Conservation (phyloP, 1,284 basidiomycete genomes). For the Puccinia coronata region DNA sequence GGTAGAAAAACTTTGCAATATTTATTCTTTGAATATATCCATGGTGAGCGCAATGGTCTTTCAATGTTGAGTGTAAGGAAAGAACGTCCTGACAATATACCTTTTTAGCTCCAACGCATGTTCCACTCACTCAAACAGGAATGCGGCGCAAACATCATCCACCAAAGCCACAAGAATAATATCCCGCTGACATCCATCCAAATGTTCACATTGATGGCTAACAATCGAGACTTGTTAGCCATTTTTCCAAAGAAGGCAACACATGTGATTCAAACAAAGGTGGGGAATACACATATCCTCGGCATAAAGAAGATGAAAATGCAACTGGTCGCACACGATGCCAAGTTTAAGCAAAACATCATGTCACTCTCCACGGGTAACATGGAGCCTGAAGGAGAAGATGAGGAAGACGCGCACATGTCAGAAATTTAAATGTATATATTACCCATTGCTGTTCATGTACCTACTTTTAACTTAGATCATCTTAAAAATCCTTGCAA, state of each 20-base stretch:
- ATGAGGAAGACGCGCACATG: too few species aligned
- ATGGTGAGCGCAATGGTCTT: not conserved
- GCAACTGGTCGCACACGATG: too few species aligned
- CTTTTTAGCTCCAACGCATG: not conserved
- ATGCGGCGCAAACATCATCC: not conserved
- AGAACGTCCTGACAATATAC: not conserved
- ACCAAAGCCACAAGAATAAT: not conserved
- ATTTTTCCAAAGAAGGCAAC: too few species aligned
- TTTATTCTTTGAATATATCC: constrained; percentile 15
- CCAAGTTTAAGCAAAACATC: not conserved
- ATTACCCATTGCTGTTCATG: too few species aligned
- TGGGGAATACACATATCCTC: not conserved
- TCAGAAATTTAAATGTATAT: too few species aligned
- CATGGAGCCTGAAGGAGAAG: not conserved
- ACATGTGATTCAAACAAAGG: not conserved
- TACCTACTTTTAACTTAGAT: too few species aligned
- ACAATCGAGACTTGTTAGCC: not conserved
- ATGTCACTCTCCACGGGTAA: not conserved
- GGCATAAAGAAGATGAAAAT: constrained; percentile 3
- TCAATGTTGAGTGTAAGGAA: not conserved
- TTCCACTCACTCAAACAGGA: not conserved
- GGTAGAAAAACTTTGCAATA: not conserved
- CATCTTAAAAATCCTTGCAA: too few species aligned
- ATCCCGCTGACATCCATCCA: not conserved
- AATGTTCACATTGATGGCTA: not conserved